phyloP scores from a whole-genome alignment of 139 green algal genomes.

The Chlorokybus atmophyticus region DNA sequence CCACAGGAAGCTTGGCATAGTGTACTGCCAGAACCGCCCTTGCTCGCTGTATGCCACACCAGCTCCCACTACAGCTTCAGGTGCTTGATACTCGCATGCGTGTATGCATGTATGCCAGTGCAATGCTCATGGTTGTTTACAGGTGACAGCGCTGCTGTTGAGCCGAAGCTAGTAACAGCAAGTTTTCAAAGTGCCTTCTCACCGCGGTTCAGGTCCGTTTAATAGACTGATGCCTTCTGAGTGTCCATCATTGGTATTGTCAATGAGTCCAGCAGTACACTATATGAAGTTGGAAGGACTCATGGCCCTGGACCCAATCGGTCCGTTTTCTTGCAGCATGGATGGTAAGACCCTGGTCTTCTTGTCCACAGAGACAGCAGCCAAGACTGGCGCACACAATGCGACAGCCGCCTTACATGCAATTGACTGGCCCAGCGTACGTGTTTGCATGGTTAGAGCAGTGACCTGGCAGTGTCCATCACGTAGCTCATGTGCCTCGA shows the following conservation, averaged over 20 bases:
- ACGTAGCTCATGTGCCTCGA: no score
- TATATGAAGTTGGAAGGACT: no score
- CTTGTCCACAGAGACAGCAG: slow-evolving; percentile 50
- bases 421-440: no score
- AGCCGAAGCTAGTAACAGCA: no score
- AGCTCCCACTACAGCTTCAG: neutral
- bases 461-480: no score
- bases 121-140: neutral
- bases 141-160: slow-evolving; percentile 12
- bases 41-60: slow-evolving; percentile 25
- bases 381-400: slow-evolving; percentile 49
- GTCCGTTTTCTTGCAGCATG: no score
- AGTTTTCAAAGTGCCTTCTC: slow-evolving; percentile 26
- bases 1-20: slow-evolving; percentile 51
- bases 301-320: no score
- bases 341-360: slow-evolving; percentile 53
- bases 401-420: slow-evolving; percentile 49
- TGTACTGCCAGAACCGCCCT: slow-evolving; percentile 79
- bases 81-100: neutral
- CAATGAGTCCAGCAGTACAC: no score
- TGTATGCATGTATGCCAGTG: neutral
- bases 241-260: no score
- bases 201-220: slow-evolving; percentile 23
- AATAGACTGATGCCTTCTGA: no score
- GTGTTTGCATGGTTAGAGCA: no score